These are phyloP conservation scores for Fusarium floridanum DNA, from an alignment of 2,329 filamentous ascomycete genomes.

Conservation along the genomic window DNA sequence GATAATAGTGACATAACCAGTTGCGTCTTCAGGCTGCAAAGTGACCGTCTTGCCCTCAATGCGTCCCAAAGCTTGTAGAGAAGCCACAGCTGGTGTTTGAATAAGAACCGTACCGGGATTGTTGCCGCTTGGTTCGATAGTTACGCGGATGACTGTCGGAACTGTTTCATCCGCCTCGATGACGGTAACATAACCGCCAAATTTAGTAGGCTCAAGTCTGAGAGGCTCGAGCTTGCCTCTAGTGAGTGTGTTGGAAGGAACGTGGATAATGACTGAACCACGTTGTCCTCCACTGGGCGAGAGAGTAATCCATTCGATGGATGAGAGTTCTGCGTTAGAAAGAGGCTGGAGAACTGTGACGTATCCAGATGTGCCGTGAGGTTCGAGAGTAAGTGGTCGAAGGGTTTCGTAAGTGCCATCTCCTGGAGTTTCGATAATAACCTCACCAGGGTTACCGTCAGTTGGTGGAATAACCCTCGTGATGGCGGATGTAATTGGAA, in stretches of 20 bases:
- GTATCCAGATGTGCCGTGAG: constrained; percentile 18
- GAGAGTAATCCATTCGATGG: constrained; percentile 21
- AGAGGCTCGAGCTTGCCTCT: background rate
- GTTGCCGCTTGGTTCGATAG: constrained; percentile 25
- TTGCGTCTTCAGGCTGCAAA: constrained; percentile 16
- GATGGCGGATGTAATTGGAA: constrained; percentile 29
- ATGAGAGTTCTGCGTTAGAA: constrained; percentile 3
- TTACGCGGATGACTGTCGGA: constrained; percentile 13
- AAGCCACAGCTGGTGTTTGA: constrained; percentile 23
- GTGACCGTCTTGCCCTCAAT: constrained; percentile 29
- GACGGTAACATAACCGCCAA: constrained; percentile 33
- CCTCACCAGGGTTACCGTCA: constrained; percentile 18
- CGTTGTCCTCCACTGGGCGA: constrained; percentile 32
- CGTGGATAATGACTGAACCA: constrained; percentile 36
- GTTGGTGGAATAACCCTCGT: constrained; percentile 30
- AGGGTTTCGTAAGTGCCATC: background rate
- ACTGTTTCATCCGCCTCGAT: constrained; percentile 18
- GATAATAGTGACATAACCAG: constrained; percentile 37
- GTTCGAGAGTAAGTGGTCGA: constrained; percentile 27
- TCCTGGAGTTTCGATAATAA: constrained; percentile 41
- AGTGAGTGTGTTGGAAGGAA: constrained; percentile 5
- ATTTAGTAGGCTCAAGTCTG: constrained; percentile 18
- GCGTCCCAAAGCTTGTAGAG: background rate
- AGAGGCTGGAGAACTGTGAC: constrained; percentile 36
- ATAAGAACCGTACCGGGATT: constrained; percentile 37